Conservation (phyloP, 2,329 filamentous ascomycete genomes). For the Cryphonectria naterciae region DNA sequence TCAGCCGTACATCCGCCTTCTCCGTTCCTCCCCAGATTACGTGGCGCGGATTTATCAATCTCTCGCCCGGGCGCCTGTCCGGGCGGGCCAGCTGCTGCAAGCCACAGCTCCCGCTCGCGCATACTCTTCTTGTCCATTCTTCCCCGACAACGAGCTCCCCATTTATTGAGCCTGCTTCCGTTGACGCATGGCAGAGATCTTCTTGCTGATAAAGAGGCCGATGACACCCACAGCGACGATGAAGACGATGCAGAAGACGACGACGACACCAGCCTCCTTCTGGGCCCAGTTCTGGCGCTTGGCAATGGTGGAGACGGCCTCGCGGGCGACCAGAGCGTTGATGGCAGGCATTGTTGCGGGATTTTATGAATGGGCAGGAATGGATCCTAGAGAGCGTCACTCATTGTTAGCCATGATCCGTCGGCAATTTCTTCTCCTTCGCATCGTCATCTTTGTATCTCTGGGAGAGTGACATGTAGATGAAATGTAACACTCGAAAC, state of each 20-base stretch:
- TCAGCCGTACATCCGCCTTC: neutral
- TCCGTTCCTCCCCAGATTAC: neutral
- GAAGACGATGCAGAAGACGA: slow-evolving; percentile 66
- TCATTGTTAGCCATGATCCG: slow-evolving; percentile 12
- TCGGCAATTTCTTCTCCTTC: neutral
- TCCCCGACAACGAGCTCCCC: neutral
- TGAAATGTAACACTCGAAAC: neutral
- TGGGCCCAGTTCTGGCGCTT: slow-evolving; percentile 64
- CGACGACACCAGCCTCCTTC: slow-evolving; percentile 61
- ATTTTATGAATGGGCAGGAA: slow-evolving; percentile 18
- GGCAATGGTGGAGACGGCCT: slow-evolving; percentile 46
- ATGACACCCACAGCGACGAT: slow-evolving; percentile 56
- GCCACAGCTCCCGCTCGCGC: neutral
- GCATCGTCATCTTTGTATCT: neutral
- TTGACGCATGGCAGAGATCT: slow-evolving; percentile 37
- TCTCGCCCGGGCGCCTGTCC: slow-evolving; percentile 5
- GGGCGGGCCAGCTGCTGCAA: neutral
- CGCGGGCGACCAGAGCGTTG: slow-evolving; percentile 39
- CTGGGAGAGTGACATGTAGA: neutral
- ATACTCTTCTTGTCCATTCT: neutral
- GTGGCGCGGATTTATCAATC: slow-evolving; percentile 1
- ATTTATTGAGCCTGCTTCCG: slow-evolving; percentile 20
- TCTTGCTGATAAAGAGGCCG: slow-evolving; percentile 49
- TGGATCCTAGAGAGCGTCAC: neutral
- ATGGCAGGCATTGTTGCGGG: slow-evolving; percentile 42